Percentiles rank a stretch among this genome's conserved stretches.
Evolutionary conservation across 768 basidiomycete genomes (phyloP).

Genomic region (Leucogyrophana mollusca): DNA sequence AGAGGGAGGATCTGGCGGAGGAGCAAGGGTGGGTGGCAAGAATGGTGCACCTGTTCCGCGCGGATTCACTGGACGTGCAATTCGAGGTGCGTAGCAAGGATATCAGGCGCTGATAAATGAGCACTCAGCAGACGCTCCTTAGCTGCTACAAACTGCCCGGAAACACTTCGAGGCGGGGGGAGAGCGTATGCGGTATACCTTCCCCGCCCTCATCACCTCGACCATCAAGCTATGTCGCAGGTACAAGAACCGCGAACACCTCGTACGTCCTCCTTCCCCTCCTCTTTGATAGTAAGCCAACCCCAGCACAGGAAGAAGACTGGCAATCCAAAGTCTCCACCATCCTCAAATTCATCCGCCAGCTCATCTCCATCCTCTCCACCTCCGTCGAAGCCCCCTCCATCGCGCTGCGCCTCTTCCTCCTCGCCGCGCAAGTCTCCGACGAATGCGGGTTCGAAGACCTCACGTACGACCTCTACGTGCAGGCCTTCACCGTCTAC

Average conservation of each 20-base stretch:
- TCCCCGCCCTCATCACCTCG: slow-evolving; percentile 93
- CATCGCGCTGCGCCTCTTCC: slow-evolving; percentile 92
- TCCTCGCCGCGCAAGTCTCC: slow-evolving; percentile 92
- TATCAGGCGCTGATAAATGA: too few species aligned
- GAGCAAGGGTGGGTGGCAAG: slow-evolving; percentile 99
- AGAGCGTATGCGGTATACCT: slow-evolving; percentile 94
- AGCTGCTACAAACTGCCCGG: slow-evolving; percentile 91
- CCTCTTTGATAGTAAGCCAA: too few species aligned
- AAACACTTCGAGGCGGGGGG: slow-evolving; percentile 89
- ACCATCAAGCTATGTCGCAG: slow-evolving; percentile 90
- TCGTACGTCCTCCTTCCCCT: slow-evolving; percentile 40
- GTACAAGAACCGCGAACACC: slow-evolving; percentile 80
- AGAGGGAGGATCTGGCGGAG: slow-evolving; percentile 91
- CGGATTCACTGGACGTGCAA: slow-evolving; percentile 84
- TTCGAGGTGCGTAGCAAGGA: slow-evolving; percentile 83
- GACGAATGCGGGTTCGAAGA: slow-evolving; percentile 96
- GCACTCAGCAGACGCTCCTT: neutral
- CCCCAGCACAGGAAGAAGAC: slow-evolving; percentile 66
- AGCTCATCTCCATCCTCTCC: slow-evolving; percentile 89
- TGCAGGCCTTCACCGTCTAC: slow-evolving; percentile 96
- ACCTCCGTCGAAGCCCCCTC: slow-evolving; percentile 90
- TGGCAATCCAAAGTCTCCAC: slow-evolving; percentile 85
- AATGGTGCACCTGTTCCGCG: slow-evolving; percentile 94
- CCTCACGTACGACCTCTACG: slow-evolving; percentile 95
- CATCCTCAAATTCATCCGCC: slow-evolving; percentile 92